Base-by-base conservation (phyloP, 495 filamentous ascomycete species). In the Aspergillus ellipticus region DNA sequence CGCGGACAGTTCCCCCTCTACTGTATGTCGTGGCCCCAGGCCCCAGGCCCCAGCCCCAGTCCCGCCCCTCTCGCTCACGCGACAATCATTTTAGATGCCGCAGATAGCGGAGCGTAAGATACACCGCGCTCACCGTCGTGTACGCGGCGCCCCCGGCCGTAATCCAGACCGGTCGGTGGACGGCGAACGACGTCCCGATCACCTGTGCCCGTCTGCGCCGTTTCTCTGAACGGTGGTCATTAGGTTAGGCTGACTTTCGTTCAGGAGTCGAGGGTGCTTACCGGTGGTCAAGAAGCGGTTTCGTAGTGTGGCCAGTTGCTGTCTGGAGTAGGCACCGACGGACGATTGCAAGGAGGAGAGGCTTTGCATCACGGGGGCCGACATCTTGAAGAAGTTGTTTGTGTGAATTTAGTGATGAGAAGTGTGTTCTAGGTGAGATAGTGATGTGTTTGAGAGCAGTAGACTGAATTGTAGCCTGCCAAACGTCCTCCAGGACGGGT, bases 81-180 rank as follows among this genome's bases (percentile, higher is more conserved):
- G 28, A 31, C n/a, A 31, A 24, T 56, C 17, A 60, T 56, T 59
- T 60, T 33, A 70, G 45, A 3, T 57, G 71, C 28, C 67, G 69
- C 57, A 77, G 52, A 42, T 71, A 72, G 26, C 60, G 66, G 59
- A 76, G 68, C 0, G 74, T 73, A 16, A 78, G 62, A 50, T 69
- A 73, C 17, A 72, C 70, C 2, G 73, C 74, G 0, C 62, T 68
- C 54, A 65, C 57, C 5, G 66, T 72, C 17, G 74, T 78, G 56
- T 78, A 78, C 7, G 66, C 60, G 33, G 65, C 74, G 15, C 69
- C 73, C 1, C 51, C 66, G 7, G 69, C 74, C 4, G 73, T 65
- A 16, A 74, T 33, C 74, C 74, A 78, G 47, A 78, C 74, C 1
- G 74, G 74, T 51, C 67, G 65, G 46, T 78, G 74, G 26, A 68